Evolutionary conservation across 345 rosid genomes (phyloP).

Genomic region (Pugionium dolabratum): DNA sequence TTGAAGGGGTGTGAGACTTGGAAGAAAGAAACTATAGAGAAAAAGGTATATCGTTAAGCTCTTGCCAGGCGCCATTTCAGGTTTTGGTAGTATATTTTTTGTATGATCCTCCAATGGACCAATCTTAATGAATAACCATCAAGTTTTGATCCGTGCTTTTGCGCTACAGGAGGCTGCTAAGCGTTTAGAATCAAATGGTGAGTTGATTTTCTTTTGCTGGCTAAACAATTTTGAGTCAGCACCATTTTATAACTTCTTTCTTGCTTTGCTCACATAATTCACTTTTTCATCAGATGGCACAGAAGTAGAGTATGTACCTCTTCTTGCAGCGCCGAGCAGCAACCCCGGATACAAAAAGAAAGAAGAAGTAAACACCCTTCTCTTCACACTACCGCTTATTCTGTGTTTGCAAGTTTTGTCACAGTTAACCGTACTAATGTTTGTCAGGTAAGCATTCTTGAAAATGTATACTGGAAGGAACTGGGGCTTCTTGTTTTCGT

Average conservation of each 20-base stretch:
- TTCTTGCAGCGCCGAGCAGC: conserved; percentile 55
- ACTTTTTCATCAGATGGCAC: conserved; percentile 40
- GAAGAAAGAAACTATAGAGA: conserved; percentile 74
- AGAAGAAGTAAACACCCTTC: conserved; percentile 39
- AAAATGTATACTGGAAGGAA: conserved; percentile 80
- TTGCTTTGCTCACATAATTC: conserved; percentile 7
- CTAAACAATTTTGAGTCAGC: conserved; percentile 2
- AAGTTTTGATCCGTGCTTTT: not conserved
- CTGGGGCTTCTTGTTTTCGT: conserved; percentile 77
- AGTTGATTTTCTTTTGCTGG: conserved; percentile 25
- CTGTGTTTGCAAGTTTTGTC: conserved; percentile 17
- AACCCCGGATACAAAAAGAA: conserved; percentile 35
- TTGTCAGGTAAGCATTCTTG: conserved; percentile 55
- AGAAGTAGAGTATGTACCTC: conserved; percentile 63
- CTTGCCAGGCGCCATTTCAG: not conserved
- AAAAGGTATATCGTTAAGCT: conserved; percentile 43
- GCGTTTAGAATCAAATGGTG: conserved; percentile 51
- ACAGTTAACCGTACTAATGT: conserved; percentile 3
- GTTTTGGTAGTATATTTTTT: not conserved
- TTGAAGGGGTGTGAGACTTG: conserved; percentile 81
- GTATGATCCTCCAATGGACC: not conserved
- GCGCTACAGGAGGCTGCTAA: conserved; percentile 57
- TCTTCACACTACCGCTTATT: not conserved
- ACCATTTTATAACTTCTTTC: conserved; percentile 9
- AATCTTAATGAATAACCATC: conserved; percentile 1